Conservation (phyloP, 1,284 basidiomycete species). For the Trichosporon sp. region DNA sequence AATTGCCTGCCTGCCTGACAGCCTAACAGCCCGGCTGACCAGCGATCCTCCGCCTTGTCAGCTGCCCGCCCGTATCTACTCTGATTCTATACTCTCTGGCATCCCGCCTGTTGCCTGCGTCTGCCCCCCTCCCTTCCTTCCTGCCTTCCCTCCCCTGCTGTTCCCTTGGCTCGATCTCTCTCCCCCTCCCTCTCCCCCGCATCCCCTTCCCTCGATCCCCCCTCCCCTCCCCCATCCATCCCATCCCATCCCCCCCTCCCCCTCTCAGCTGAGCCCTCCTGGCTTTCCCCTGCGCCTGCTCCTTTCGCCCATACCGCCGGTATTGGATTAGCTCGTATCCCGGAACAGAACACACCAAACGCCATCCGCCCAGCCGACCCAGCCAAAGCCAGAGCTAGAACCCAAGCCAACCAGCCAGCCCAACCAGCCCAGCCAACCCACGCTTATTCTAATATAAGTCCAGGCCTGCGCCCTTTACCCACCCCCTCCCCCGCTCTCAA, state of each 20-base stretch:
- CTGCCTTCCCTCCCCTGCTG: not conserved
- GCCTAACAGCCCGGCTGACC: not conserved
- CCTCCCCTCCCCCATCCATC: not conserved
- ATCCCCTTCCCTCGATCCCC: not conserved
- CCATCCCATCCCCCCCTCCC: not conserved
- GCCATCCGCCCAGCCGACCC: too few species aligned
- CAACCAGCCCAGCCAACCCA: too few species aligned
- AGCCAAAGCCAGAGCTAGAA: too few species aligned
- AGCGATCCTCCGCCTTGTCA: not conserved
- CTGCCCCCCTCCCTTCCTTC: not conserved
- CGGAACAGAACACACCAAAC: not conserved
- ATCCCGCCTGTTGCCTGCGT: not conserved
- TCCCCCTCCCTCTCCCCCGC: not conserved
- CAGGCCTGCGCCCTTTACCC: not conserved
- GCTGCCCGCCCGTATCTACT: not conserved
- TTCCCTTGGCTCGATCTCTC: not conserved
- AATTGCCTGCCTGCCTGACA: not conserved
- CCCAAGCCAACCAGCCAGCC: too few species aligned
- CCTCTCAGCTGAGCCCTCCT: not conserved
- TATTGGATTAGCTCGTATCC: constrained; percentile 1
- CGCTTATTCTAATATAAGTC: not conserved
- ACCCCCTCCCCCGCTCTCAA: not conserved
- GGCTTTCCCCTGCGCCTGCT: not conserved
- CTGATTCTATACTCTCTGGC: not conserved
- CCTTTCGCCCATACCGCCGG: not conserved